Evolutionary conservation across 1,139 yeast genomes (phyloP), one percentile per base, ranked within the genome.

Genomic region (Saccharomyces hybrid): DNA sequence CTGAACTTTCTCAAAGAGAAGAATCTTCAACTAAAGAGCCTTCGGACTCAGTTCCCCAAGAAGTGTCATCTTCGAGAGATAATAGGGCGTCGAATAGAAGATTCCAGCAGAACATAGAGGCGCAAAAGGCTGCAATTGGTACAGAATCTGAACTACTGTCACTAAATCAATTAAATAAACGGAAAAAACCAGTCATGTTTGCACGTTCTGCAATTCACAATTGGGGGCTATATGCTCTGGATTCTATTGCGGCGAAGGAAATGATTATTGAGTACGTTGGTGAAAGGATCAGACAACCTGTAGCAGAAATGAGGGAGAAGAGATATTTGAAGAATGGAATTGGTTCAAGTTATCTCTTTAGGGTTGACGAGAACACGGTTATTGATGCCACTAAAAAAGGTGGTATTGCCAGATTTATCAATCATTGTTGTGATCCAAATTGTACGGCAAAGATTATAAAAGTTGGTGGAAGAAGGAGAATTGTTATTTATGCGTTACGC

Each of bases 191-290:
- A 0, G 97, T 93, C 11, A 86, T 95, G 16, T 91, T 91, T 76
- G 97, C 98, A 0, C 76, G 99, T 55, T 90, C 98, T 0, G 95
- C 97, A 0, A 93, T 93, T 64, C 99, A 95, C 69, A 90, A 93
- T 66, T 93, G 99, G 99, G 99, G 99, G 0, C 73, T 93, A 51
- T 93, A 90, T 72, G 99, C 99, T 0, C 75, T 88, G 66, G 98
- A 93, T 66, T 96, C 96, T 1, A 93, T 93, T 65, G 88, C 90
- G 12, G 95, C 95, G 0, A 87, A 86, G 62, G 99, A 93, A 71
- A 93, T 93, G 97, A 91, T 93, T 64, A 93, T 95, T 58, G 99
- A 95, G 70, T 93, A 93, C 65, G 98, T 93, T n/a, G 99, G 99
- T 34, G 99, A 93, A 65, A 80, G 95, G 57, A 84, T 95, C 38